Base-by-base conservation (phyloP, 2,329 filamentous ascomycete species). In the Ascochyta pisi region DNA sequence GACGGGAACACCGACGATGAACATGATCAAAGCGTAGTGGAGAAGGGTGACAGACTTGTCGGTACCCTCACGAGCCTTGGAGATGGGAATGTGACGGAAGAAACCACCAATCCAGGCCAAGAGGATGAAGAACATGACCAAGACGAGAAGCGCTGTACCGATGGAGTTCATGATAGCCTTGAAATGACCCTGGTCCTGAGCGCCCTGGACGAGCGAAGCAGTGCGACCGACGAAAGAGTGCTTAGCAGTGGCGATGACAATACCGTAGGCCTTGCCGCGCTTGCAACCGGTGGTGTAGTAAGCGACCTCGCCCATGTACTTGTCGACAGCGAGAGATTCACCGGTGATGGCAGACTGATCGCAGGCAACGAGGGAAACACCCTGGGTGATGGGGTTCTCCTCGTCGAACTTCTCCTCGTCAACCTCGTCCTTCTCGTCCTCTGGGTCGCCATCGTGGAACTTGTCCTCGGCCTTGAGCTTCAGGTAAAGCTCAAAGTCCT, bases 161-260 rank as follows among this genome's bases (percentile, higher is more conserved):
- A 92, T 91, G 73, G 85, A 88, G 84, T 91, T 88, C 89, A 91
- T 91, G 82, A 91, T 89, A 64, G 88, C 88, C 82, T 92, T 91
- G 58, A 68, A 70, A 51, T 64, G 66, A 79, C 89, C 89, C 71
- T 87, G 84, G 76, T 91, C 89, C 78, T 90, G 83, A 64, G 89
- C 89, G 64, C 88, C 89, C 79, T 90, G 86, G 46, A 91, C 89
- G 47, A 91, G 83, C 66, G 85, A 84, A 60, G 89, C 89, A 66
- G 89, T 91, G 76, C 86, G 86, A 79, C 89, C 89, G 75, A 91
- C 89, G 80, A 91, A 92, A 56, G 89, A 91, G 78, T 85, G 83
- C 73, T 83, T 86, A 52, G 89, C 89, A 60, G 86, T 86, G 63
- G 86, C 84, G 57, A 84, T 84, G 70, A 87, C 83, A 61, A 92